phyloP scores from a whole-genome alignment of 2,329 filamentous ascomycete species.

The Pseudogymnoascus pannorum region DNA sequence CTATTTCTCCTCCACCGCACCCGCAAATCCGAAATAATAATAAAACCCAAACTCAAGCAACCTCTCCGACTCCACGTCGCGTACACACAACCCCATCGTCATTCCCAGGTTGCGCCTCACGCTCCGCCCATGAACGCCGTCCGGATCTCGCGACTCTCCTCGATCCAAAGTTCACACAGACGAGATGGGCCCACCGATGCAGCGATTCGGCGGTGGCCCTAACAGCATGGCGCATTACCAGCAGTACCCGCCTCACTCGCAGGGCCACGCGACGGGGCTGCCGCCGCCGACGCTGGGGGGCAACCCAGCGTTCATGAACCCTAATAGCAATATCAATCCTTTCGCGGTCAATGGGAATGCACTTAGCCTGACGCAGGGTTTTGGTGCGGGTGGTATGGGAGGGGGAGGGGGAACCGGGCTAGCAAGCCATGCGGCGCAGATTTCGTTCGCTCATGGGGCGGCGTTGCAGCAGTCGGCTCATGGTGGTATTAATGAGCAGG shows the following conservation, averaged over 20 bases:
- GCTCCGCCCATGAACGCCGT: conserved; percentile 29
- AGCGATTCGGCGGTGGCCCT: conserved; percentile 28
- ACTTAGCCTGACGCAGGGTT: conserved; percentile 51
- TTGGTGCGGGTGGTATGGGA: conserved; percentile 49
- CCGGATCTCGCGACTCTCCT: conserved; percentile 24
- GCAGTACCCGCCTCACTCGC: conserved; percentile 38
- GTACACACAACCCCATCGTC: not conserved
- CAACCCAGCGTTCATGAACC: conserved; percentile 65
- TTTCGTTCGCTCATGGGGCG: conserved; percentile 75
- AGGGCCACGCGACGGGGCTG: conserved; percentile 39
- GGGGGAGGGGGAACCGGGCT: conserved; percentile 58
- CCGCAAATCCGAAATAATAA: not conserved
- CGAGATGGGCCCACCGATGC: conserved; percentile 30
- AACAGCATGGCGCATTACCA: conserved; percentile 35
- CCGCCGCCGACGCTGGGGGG: conserved; percentile 53
- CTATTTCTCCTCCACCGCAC: not conserved
- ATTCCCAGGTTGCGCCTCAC: conserved; percentile 15
- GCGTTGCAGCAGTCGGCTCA: conserved; percentile 54
- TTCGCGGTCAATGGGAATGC: conserved; percentile 48
- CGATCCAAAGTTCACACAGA: conserved; percentile 25
- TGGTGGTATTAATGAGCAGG: conserved; percentile 46
- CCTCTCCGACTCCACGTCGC: not conserved
- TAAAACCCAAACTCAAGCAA: too few relatives aligned
- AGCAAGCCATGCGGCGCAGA: conserved; percentile 78
- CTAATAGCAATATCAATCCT: conserved; percentile 60